Percentiles rank a stretch among this genome's conserved stretches.
phyloP scores from a whole-genome alignment of 73 alveolate species.

The Uronychia binucleata region DNA sequence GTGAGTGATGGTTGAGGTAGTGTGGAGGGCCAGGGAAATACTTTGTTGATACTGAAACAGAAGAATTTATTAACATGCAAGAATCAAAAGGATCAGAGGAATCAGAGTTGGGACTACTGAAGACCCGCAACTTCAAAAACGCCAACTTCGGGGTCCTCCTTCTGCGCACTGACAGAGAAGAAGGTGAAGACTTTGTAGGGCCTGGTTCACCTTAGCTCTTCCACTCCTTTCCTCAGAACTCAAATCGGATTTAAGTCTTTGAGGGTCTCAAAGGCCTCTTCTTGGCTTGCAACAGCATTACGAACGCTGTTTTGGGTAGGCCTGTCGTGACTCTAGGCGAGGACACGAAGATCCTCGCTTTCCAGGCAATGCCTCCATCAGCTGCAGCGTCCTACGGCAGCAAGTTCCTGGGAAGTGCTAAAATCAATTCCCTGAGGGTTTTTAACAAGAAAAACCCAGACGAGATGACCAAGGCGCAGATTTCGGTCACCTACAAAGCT shows the following conservation, averaged over 20 bases:
- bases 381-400: background rate
- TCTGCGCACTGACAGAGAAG: conserved; percentile 29
- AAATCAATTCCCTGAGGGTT: conserved; percentile 1
- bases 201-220: conserved; percentile 4
- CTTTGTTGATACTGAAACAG: no score
- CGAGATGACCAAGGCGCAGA: conserved; percentile 8
- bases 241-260: conserved; percentile 13
- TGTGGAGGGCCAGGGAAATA: no score
- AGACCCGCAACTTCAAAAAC: conserved; percentile 7
- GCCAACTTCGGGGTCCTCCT: conserved; percentile 27
- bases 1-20: no score
- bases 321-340: background rate
- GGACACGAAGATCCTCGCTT: conserved; percentile 2
- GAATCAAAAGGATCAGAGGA: no score
- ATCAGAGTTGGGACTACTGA: no score
- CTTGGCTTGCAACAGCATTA: conserved; percentile 23
- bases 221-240: conserved; percentile 15
- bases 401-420: background rate
- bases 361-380: conserved; percentile 1
- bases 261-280: conserved; percentile 36
- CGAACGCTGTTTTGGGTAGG: conserved; percentile 33
- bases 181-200: conserved; percentile 43
- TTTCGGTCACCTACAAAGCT: conserved; percentile 16
- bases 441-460: conserved; percentile 22
- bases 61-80: no score